Conservation (phyloP, 2,329 filamentous ascomycete genomes). For the Exserohilum turcica region DNA sequence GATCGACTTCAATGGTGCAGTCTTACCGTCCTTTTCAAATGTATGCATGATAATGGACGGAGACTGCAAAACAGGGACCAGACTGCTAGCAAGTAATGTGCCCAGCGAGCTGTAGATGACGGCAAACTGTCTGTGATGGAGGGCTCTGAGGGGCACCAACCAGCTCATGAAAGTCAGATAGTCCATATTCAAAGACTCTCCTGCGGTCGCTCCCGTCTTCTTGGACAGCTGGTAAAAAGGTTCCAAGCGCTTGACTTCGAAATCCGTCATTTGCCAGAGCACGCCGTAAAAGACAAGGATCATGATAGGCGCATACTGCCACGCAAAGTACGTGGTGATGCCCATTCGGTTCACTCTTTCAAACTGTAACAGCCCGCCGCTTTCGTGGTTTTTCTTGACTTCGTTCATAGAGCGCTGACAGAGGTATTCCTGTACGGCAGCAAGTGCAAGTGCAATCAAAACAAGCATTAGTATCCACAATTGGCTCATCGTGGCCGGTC, state of each 20-base stretch:
- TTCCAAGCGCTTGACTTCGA: constrained; percentile 57
- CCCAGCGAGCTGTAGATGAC: constrained; percentile 70
- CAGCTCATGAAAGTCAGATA: constrained; percentile 73
- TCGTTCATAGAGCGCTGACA: constrained; percentile 42
- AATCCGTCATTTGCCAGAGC: constrained; percentile 57
- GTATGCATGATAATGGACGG: constrained; percentile 65
- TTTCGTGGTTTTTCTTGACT: constrained; percentile 17
- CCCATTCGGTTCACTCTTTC: constrained; percentile 35
- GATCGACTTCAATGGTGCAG: constrained; percentile 58
- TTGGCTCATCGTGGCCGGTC: constrained; percentile 48
- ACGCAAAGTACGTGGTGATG: constrained; percentile 41
- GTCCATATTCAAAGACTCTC: constrained; percentile 70
- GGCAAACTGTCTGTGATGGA: constrained; percentile 68
- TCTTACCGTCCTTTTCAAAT: constrained; percentile 54
- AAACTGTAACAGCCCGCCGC: constrained; percentile 40
- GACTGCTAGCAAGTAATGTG: constrained; percentile 67
- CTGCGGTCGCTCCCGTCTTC: constrained; percentile 45
- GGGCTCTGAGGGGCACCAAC: constrained; percentile 66
- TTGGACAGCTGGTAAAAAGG: constrained; percentile 54
- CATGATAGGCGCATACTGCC: constrained; percentile 52
- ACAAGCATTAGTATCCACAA: constrained; percentile 44
- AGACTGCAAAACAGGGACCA: constrained; percentile 71
- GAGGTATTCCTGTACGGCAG: constrained; percentile 45
- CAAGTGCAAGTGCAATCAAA: constrained; percentile 41
- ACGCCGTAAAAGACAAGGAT: constrained; percentile 57